A percentile compares a stretch with the other conserved stretches of the same genome.
Evolutionary conservation across 805 yeast species (phyloP).

Genomic region (Sugiyamaella marilandica): DNA sequence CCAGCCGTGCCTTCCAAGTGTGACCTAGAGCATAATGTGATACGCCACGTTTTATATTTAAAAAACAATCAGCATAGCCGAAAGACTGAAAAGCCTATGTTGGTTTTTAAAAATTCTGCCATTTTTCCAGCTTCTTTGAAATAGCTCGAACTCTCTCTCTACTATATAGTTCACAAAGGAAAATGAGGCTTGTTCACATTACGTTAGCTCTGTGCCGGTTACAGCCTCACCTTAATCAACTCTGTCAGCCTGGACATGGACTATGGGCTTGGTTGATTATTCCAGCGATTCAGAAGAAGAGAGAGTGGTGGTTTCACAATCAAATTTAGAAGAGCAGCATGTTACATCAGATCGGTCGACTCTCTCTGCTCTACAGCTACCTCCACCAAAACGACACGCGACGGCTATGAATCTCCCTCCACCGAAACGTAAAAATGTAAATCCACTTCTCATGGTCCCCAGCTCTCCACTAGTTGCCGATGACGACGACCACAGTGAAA

Average conservation of each 20-base stretch:
- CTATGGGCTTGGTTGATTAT: conserved; percentile 1
- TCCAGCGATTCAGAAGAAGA: neutral
- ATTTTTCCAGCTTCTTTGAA: too few species aligned
- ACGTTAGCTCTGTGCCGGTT: too few species aligned
- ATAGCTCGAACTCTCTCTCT: too few species aligned
- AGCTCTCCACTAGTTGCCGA: neutral
- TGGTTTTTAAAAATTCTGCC: too few species aligned
- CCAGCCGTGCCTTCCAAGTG: too few species aligned
- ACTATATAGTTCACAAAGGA: too few species aligned
- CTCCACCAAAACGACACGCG: neutral
- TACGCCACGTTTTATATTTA: too few species aligned
- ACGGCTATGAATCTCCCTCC: neutral
- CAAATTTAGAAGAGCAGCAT: neutral
- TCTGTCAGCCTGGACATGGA: neutral
- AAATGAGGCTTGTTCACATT: too few species aligned
- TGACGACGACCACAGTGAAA: neutral
- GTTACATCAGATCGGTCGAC: too few species aligned
- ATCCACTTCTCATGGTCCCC: neutral
- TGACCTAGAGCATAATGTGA: too few species aligned
- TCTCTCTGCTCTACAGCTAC: neutral
- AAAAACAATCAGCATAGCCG: too few species aligned
- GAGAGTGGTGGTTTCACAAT: neutral
- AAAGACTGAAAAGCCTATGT: too few species aligned
- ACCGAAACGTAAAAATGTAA: neutral
- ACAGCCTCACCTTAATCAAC: neutral